These are phyloP conservation scores for Nakataea oryzae DNA, from an alignment of 2,329 filamentous ascomycete species.

Conservation along the genomic window DNA sequence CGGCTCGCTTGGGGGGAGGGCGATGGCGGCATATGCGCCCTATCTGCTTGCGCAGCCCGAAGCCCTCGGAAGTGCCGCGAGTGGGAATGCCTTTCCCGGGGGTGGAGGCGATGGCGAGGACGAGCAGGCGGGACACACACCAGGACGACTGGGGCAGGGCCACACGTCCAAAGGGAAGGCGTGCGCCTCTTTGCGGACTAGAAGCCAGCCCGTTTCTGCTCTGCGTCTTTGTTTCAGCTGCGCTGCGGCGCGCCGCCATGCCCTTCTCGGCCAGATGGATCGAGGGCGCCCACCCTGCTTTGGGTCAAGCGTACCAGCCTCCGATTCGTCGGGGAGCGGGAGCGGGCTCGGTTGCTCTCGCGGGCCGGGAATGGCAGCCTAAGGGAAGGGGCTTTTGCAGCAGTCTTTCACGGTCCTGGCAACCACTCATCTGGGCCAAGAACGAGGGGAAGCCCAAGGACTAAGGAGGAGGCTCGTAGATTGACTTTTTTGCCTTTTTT, in stretches of 20 bases:
- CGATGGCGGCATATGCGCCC: too few species aligned
- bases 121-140: neutral
- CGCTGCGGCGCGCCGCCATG: neutral
- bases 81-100: neutral
- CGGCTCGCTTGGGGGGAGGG: too few species aligned
- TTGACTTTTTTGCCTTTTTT: too few species aligned
- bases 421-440: too few species aligned
- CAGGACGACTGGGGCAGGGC: neutral
- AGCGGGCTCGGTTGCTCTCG: neutral
- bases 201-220: neutral
- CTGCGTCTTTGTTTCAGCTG: neutral
- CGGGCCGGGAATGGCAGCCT: neutral
- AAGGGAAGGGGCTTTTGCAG: too few species aligned
- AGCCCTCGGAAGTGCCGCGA: neutral
- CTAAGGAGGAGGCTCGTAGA: too few species aligned
- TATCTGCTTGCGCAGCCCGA: neutral
- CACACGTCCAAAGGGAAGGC: neutral
- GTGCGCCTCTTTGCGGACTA: neutral
- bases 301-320: neutral
- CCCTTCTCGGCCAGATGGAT: neutral
- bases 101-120: neutral
- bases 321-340: neutral
- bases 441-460: too few species aligned
- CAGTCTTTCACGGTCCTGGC: neutral
- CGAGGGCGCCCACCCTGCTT: neutral